A percentile compares a stretch with the other conserved stretches of the same genome.
Evolutionary conservation across 768 basidiomycete species (phyloP).

Genomic region (Suillus ampliporus): DNA sequence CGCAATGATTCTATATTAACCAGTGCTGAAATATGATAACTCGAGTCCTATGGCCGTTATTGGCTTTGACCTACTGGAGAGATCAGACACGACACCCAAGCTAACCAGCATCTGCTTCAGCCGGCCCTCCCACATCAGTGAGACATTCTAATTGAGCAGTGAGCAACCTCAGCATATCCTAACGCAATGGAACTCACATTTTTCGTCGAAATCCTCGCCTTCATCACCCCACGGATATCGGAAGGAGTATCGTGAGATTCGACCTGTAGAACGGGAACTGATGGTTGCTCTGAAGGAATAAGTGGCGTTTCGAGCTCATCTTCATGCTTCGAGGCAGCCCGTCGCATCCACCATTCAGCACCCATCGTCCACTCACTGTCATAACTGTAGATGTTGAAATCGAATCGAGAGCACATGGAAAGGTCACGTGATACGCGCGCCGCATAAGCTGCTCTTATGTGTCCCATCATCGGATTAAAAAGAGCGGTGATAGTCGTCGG

Average conservation of each 20-base stretch:
- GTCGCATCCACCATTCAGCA: constrained; percentile 93
- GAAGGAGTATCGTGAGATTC: constrained; percentile 15
- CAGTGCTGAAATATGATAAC: constrained; percentile 88
- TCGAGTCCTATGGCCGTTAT: constrained; percentile 92
- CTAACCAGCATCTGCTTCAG: constrained; percentile 89
- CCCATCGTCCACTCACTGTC: constrained; percentile 97
- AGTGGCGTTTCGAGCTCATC: constrained; percentile 1
- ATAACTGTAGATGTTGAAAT: constrained; percentile 97
- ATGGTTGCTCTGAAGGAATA: constrained; percentile 11
- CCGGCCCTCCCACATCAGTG: constrained; percentile 94
- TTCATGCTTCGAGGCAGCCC: constrained; percentile 32
- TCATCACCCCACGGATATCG: constrained; percentile 81
- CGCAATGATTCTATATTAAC: constrained; percentile 22
- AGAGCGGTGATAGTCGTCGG: constrained; percentile 94
- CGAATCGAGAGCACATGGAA: constrained; percentile 86
- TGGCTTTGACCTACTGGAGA: constrained; percentile 83
- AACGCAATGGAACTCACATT: constrained; percentile 58
- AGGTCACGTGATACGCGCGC: constrained; percentile 87
- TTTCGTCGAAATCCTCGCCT: constrained; percentile 88
- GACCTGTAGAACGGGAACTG: constrained; percentile 8
- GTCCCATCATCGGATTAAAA: constrained; percentile 96
- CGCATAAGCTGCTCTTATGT: constrained; percentile 89
- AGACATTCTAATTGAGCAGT: constrained; percentile 65
- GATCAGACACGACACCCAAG: constrained; percentile 89
- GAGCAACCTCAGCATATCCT: constrained; percentile 1